A percentile compares a stretch with the other conserved stretches of the same genome.
These are phyloP conservation scores for Drechslerella coelobrocha DNA, from an alignment of 2,329 filamentous ascomycete genomes.

Conservation along the genomic window DNA sequence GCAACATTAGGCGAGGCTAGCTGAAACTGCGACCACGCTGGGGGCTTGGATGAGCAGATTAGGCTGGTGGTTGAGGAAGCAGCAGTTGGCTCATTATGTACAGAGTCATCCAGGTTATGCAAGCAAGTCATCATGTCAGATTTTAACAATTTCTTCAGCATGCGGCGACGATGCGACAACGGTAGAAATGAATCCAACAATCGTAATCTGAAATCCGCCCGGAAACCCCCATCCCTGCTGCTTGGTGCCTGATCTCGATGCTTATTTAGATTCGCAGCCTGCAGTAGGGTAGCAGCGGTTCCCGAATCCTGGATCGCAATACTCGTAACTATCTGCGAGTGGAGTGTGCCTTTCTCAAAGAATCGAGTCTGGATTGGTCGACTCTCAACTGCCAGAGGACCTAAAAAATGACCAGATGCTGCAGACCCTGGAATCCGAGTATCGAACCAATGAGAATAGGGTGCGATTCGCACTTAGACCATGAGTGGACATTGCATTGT, in stretches of 20 bases:
- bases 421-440: constrained; percentile 1
- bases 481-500: not conserved
- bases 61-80: constrained; percentile 14
- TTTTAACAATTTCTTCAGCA: constrained; percentile 33
- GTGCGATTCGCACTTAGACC: not conserved
- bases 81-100: constrained; percentile 10
- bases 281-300: constrained; percentile 34
- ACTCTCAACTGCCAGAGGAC: constrained; percentile 11
- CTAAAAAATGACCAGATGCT: constrained; percentile 31
- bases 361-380: constrained; percentile 29
- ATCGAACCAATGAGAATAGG: constrained; percentile 13
- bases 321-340: constrained; percentile 26
- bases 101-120: not conserved
- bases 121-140: constrained; percentile 35
- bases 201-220: constrained; percentile 26
- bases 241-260: constrained; percentile 38
- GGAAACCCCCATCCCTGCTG: constrained; percentile 23
- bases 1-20: constrained; percentile 49
- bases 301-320: constrained; percentile 37
- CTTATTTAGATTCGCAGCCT: constrained; percentile 41
- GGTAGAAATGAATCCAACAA: constrained; percentile 20
- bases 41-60: constrained; percentile 17
- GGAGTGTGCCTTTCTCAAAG: constrained; percentile 3
- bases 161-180: constrained; percentile 9
- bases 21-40: constrained; percentile 22